phyloP scores from a whole-genome alignment of 257 asterid species.

The Ilex asprella region DNA sequence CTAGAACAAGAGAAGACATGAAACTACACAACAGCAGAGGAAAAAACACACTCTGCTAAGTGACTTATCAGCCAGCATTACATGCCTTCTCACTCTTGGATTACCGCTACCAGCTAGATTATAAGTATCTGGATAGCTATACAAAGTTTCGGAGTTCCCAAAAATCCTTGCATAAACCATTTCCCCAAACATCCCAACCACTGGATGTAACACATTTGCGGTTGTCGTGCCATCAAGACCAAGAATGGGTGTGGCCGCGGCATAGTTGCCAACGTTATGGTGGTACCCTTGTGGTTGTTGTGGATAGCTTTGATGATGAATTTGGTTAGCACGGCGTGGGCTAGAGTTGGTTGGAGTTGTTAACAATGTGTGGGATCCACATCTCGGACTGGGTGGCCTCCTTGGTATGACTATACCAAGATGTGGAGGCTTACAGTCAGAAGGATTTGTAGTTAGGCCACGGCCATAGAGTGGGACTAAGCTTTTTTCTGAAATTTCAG shows the following conservation, averaged over 20 bases:
- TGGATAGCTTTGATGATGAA: slow-evolving; percentile 19
- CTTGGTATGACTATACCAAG: slow-evolving; percentile 39
- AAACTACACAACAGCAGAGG: slow-evolving; percentile 50
- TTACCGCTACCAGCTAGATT: slow-evolving; percentile 26
- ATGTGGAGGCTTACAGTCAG: slow-evolving; percentile 24
- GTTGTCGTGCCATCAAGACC: slow-evolving; percentile 16
- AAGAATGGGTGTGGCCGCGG: slow-evolving; percentile 14
- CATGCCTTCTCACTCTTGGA: slow-evolving; percentile 47
- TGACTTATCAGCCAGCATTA: slow-evolving; percentile 46
- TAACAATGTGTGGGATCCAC: slow-evolving; percentile 7
- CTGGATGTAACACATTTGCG: slow-evolving; percentile 27
- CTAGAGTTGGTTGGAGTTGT: slow-evolving; percentile 10
- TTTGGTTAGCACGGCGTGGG: slow-evolving; percentile 21
- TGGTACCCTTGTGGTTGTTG: slow-evolving; percentile 16
- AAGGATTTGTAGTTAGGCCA: slow-evolving; percentile 29
- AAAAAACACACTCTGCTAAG: slow-evolving; percentile 54
- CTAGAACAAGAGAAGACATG: slow-evolving; percentile 50
- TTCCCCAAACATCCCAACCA: slow-evolving; percentile 56
- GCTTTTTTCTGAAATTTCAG: slow-evolving; percentile 43
- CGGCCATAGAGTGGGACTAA: slow-evolving; percentile 72
- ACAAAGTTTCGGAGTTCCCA: slow-evolving; percentile 41
- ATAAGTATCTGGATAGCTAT: slow-evolving; percentile 47
- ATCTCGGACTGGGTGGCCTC: slow-evolving; percentile 50
- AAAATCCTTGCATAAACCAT: slow-evolving; percentile 47
- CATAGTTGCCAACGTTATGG: slow-evolving; percentile 5